Base-by-base conservation (phyloP, 805 yeast genomes). In the Yarrowia keelungensis region DNA sequence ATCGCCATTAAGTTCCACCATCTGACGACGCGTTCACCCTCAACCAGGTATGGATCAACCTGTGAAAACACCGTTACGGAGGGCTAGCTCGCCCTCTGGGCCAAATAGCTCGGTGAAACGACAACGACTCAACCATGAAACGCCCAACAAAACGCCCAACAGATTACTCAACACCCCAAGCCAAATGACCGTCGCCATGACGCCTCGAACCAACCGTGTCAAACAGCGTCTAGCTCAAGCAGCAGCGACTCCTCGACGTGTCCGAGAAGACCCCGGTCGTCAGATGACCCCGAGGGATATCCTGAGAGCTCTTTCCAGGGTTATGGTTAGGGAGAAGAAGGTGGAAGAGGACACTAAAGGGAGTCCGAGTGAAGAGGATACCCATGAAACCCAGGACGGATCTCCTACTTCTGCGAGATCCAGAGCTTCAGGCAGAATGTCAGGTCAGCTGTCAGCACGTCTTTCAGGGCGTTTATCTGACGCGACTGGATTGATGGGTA, bases 231-330 rank as follows among this genome's bases (percentile, higher is more conserved):
- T 62, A 14, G 67, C 67, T 26, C 56, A 59, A 35, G 65, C 65
- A 12, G 65, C 67, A 62, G 66, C 70, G 10, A 72, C 74, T n/a
- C 73, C 73, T n/a, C 22, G 70, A 15, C 69, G 72, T n/a, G 43
- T 62, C 16, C 45, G 68, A 43, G 67, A 68, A 9, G 64, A 59
- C 11, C 0, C 26, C 4, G 61, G 43, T 12, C 71, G 65, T 22
- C 47, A 19, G 15, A 14, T 65, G 16, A 72, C 72, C 11, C 72
- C 72, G 4, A 50, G 72, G 26, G 72, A 70, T 12, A 71, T 68
- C 12, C 69, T 73, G 19, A 54, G 74, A 42, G 69, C 67, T 15
- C 53, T 73, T 42, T 73, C 75, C 26, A 43, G 75, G n/a, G 73
- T 65, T 5, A 39, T 73, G 68, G 72, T 68, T 8, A 67, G 56